phyloP scores from a whole-genome alignment of 2,329 filamentous ascomycete genomes.

The Aschersonia sp. region DNA sequence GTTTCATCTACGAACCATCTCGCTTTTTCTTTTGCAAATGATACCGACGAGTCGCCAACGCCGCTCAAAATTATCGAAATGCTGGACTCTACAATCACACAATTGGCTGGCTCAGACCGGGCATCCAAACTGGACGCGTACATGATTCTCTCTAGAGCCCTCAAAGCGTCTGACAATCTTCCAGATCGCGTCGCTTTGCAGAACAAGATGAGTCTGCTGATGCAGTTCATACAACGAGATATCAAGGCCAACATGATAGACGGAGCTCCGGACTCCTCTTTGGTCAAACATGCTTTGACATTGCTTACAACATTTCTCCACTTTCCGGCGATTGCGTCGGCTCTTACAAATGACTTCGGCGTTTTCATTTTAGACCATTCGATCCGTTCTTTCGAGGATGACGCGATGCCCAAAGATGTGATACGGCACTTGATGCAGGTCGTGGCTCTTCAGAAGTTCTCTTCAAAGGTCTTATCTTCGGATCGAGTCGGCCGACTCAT shows the following conservation, averaged over 20 bases:
- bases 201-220: slow-evolving; percentile 62
- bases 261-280: slow-evolving; percentile 46
- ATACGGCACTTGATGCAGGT: slow-evolving; percentile 69
- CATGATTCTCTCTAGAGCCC: slow-evolving; percentile 56
- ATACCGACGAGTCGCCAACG: slow-evolving; percentile 23
- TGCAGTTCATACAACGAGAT: slow-evolving; percentile 75
- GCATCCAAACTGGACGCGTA: slow-evolving; percentile 75
- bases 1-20: slow-evolving; percentile 33
- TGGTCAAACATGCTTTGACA: slow-evolving; percentile 65
- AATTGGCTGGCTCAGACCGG: slow-evolving; percentile 61
- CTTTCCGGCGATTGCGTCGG: slow-evolving; percentile 53
- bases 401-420: slow-evolving; percentile 57
- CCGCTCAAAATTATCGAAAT: slow-evolving; percentile 55
- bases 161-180: slow-evolving; percentile 71
- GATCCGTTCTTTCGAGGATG: slow-evolving; percentile 57
- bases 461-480: slow-evolving; percentile 55
- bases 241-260: slow-evolving; percentile 45
- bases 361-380: slow-evolving; percentile 69
- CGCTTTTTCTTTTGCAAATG: slow-evolving; percentile 22
- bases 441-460: slow-evolving; percentile 67
- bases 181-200: slow-evolving; percentile 60
- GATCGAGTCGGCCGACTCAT: slow-evolving; percentile 60
- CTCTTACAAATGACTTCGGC: slow-evolving; percentile 65
- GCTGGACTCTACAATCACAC: slow-evolving; percentile 71
- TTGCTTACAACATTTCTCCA: slow-evolving; percentile 65